Conservation (phyloP, 1,284 basidiomycete genomes). For the Apiotrichum gamsii region DNA sequence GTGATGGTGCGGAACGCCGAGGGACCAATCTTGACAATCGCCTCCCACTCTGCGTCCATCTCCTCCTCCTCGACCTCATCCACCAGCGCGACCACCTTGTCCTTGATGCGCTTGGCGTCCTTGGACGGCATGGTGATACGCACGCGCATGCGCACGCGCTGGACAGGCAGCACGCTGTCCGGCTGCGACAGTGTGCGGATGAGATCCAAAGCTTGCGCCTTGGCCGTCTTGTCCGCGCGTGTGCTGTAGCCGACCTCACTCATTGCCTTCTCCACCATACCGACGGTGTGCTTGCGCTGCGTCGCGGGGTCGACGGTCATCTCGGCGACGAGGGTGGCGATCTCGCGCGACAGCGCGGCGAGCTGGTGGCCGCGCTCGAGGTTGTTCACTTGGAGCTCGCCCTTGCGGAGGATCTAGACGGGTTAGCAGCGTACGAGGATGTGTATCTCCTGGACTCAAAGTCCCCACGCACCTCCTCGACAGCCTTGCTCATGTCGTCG, state of each 20-base stretch:
- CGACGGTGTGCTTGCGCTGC: conserved; percentile 82
- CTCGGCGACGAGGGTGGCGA: conserved; percentile 87
- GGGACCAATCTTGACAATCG: conserved; percentile 88
- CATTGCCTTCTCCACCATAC: conserved; percentile 98
- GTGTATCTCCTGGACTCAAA: rapidly evolving
- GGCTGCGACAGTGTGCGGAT: conserved; percentile 68
- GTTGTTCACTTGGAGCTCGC: conserved; percentile 94
- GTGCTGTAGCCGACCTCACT: conserved; percentile 87
- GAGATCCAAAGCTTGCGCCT: conserved; percentile 89
- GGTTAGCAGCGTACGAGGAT: no score
- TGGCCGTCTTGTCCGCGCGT: conserved; percentile 80
- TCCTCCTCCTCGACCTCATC: conserved; percentile 84
- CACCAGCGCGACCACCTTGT: conserved; percentile 64
- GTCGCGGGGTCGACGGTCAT: conserved; percentile 92
- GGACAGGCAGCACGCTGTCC: conserved; percentile 70
- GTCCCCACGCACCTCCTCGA: conserved; percentile 63
- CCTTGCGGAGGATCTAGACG: conserved; percentile 85
- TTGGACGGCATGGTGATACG: conserved; percentile 69
- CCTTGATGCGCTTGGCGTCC: conserved; percentile 66
- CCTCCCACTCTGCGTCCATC: conserved; percentile 72
- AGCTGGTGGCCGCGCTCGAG: conserved; percentile 92
- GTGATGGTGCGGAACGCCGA: conserved; percentile 82
- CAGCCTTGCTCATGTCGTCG: conserved; percentile 63
- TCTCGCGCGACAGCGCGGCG: conserved; percentile 75
- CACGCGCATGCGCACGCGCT: conserved; percentile 87